Conservation (phyloP, 306 rosid species). For the Medicago lupulina region DNA sequence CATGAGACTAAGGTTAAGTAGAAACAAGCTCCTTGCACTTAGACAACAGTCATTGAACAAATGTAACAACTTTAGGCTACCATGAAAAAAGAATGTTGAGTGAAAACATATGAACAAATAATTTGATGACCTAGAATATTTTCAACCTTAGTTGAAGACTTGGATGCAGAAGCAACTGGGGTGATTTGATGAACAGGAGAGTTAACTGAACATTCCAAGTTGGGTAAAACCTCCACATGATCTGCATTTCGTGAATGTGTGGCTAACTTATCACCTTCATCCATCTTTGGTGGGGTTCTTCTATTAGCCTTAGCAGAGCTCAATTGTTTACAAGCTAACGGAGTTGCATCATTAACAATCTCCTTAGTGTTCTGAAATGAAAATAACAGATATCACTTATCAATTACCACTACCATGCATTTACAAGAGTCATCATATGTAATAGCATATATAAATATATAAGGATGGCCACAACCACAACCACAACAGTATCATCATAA, state of each 20-base stretch:
- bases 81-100: neutral
- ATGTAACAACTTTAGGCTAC: constrained; percentile 22
- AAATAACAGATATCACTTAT: constrained; percentile 27
- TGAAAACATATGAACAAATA: neutral
- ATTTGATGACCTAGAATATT: neutral
- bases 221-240: constrained; percentile 29
- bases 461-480: no score
- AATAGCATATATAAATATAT: no score
- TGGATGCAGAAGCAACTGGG: constrained; percentile 37
- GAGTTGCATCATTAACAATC: constrained; percentile 39
- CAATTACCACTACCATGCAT: neutral
- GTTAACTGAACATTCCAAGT: constrained; percentile 28
- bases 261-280: constrained; percentile 41
- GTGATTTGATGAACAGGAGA: constrained; percentile 25
- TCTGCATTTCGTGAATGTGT: constrained; percentile 29
- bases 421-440: no score
- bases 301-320: constrained; percentile 43
- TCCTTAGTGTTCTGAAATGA: constrained; percentile 55
- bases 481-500: constrained; percentile 25
- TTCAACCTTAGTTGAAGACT: constrained; percentile 50
- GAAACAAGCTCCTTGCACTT: neutral
- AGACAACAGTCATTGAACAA: constrained; percentile 1
- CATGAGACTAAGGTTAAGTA: neutral
- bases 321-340: constrained; percentile 29
- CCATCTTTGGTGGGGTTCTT: constrained; percentile 38